Percentiles rank a stretch among this genome's conserved stretches.
These are phyloP conservation scores for Corynascus novoguineensis DNA, from an alignment of 495 filamentous ascomycete genomes.

Conservation along the genomic window DNA sequence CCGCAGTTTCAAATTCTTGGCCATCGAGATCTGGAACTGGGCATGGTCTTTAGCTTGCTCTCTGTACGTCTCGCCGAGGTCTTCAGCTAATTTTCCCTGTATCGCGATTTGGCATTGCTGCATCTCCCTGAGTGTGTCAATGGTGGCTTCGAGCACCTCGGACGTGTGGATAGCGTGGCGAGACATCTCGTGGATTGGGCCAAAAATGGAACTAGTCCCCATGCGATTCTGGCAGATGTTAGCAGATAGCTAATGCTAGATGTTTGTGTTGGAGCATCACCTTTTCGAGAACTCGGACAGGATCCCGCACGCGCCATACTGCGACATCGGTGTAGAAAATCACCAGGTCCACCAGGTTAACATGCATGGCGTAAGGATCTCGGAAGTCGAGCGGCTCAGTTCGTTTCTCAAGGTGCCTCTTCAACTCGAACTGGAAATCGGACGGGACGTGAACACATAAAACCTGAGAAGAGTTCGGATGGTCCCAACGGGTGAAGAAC, in stretches of 20 bases:
- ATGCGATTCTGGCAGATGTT: slow-evolving; percentile 9
- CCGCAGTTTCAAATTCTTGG: slow-evolving; percentile 19
- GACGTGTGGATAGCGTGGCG: slow-evolving; percentile 21
- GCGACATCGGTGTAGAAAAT: slow-evolving; percentile 20
- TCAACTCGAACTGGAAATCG: slow-evolving; percentile 9
- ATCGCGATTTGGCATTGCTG: slow-evolving; percentile 5
- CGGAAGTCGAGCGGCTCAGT: slow-evolving; percentile 5
- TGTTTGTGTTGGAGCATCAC: background rate
- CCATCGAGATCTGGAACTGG: slow-evolving; percentile 21
- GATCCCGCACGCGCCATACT: slow-evolving; percentile 24
- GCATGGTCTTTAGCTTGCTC: slow-evolving; percentile 18
- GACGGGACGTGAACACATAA: slow-evolving; percentile 18
- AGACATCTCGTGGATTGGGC: slow-evolving; percentile 19
- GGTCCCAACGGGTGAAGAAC: slow-evolving; percentile 22
- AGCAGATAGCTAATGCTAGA: background rate
- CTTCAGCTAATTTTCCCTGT: slow-evolving; percentile 1
- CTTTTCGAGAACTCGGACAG: slow-evolving; percentile 21
- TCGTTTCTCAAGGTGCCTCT: background rate
- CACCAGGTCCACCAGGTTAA: slow-evolving; percentile 18
- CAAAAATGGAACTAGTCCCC: slow-evolving; percentile 16
- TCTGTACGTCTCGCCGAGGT: slow-evolving; percentile 15
- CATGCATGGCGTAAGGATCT: slow-evolving; percentile 23
- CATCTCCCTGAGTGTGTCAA: slow-evolving; percentile 18
- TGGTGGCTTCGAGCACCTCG: slow-evolving; percentile 18
- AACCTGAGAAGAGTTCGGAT: slow-evolving; percentile 9